phyloP scores from a whole-genome alignment of 805 yeast species.

The Pichia californica region DNA sequence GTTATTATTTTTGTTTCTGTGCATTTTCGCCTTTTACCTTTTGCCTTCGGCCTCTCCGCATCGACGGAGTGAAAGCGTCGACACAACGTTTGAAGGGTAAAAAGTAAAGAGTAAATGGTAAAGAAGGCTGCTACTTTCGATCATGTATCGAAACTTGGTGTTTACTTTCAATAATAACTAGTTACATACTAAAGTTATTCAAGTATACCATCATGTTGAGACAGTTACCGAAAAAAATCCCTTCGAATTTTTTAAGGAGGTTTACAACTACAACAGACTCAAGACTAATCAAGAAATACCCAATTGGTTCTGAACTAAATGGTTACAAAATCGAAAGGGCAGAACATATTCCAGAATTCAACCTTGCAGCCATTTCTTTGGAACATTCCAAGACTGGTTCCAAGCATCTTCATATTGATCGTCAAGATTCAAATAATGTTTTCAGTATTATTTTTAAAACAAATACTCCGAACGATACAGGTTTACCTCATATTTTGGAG shows the following conservation, averaged over 20 bases:
- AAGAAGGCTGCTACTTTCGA: too few species aligned
- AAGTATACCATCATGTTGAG: too few species aligned
- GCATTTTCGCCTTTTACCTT: too few species aligned
- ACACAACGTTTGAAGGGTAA: too few species aligned
- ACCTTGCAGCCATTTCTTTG: constrained; percentile 70
- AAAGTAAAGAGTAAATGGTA: too few species aligned
- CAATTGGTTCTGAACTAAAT: constrained; percentile 53
- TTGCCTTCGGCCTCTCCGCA: too few species aligned
- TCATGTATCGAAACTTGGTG: too few species aligned
- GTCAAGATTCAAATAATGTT: constrained; percentile 79
- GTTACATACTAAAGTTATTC: too few species aligned
- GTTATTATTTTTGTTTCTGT: too few species aligned
- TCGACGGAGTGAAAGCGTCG: too few species aligned
- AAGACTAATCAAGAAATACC: constrained; percentile 38
- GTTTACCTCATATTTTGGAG: constrained; percentile 93
- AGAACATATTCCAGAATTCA: constrained; percentile 71
- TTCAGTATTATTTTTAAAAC: constrained; percentile 89
- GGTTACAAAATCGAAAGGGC: constrained; percentile 66
- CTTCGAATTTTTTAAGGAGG: not conserved
- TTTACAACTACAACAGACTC: constrained; percentile 9
- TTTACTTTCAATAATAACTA: too few species aligned
- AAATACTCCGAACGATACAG: constrained; percentile 90
- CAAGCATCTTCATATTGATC: constrained; percentile 77
- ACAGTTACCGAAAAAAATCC: not conserved
- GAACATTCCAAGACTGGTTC: constrained; percentile 66